Base-by-base conservation (phyloP, 2,329 filamentous ascomycete species). In the Simplicillium aogashimaense region DNA sequence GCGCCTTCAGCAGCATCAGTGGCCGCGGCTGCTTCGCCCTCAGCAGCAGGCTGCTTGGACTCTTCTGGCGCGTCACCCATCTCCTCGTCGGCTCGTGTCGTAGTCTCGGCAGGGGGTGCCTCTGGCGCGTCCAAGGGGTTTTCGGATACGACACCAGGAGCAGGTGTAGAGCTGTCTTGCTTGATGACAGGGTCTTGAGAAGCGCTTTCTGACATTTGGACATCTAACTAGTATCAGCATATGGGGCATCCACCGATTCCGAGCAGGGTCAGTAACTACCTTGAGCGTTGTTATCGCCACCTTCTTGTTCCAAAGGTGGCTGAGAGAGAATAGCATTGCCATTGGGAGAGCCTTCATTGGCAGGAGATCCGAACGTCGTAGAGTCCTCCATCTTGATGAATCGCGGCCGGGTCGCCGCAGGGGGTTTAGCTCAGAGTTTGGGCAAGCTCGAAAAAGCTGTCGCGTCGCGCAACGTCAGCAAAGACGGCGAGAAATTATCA, bases 41-140 rank as follows among this genome's bases (percentile, higher is more conserved):
- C 64, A 9, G 20, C 20, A 25, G 20, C 20, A 25, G 20, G 20
- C 20, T 25, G 20, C 48, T 78, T 76, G 14, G 65, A 57, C n/a
- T 71, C 68, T 35, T 69, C 65, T 35, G 67, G 66, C 44, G 66
- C 76, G 48, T 84, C 85, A 43, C 74, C 81, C 85, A 90, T 90
- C 52, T 89, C 86, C 56, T 88, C 83, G 54, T 92, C 86, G 50
- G 83, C 81, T 47, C 65, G 73, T 46, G 73, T 66, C 40, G 70
- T 73, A 45, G 74, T 74, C 52, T 84, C 76, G 43, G 52, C 38
- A 32, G 45, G 30, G 29, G 79, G 79, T 37, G 72, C 81, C 44
- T 76, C 70, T 32, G 81, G 78, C 42, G 79, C 78, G 66, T 87
- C 79, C 50, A 82, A 67, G n/a, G 78, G 75, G 54, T 81, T 83